Conservation (phyloP, 2,329 filamentous ascomycete genomes). For the Xylaria polymorpha region DNA sequence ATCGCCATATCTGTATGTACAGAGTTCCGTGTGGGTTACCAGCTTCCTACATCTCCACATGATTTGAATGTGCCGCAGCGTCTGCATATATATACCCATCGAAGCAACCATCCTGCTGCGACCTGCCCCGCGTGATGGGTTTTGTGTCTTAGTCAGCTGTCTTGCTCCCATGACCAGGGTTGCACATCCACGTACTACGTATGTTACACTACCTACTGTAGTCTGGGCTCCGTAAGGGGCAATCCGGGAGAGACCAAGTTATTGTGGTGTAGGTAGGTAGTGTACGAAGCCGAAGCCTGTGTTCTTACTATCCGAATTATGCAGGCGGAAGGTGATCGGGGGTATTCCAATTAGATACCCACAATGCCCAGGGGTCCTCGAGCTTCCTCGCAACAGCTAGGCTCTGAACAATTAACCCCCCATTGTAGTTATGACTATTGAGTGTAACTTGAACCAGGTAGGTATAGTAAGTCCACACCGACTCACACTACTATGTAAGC, state of each 20-base stretch:
- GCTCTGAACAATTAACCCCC: conserved; percentile 4
- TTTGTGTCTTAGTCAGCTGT: conserved; percentile 32
- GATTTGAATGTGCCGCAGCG: conserved; percentile 9
- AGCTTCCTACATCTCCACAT: conserved; percentile 4
- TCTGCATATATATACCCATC: conserved; percentile 1
- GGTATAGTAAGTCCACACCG: conserved; percentile 26
- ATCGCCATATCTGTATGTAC: background rate
- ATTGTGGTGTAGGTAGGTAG: too few species aligned
- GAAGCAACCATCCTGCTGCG: conserved; percentile 16
- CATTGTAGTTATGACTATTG: conserved; percentile 1
- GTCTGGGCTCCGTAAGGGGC: conserved; percentile 28
- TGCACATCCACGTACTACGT: conserved; percentile 8
- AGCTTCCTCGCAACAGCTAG: background rate
- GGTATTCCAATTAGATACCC: conserved; percentile 18
- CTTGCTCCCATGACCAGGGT: conserved; percentile 29
- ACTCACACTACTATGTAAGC: conserved; percentile 12
- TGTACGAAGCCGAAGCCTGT: background rate
- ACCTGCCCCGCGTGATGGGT: conserved; percentile 21
- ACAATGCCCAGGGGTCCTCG: conserved; percentile 1
- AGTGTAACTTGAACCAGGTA: conserved; percentile 17
- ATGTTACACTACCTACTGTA: conserved; percentile 21
- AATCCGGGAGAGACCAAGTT: conserved; percentile 27
- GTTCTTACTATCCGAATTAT: conserved; percentile 14
- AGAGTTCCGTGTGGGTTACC: background rate
- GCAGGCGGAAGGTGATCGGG: background rate